Base-by-base conservation (phyloP, 2,329 filamentous ascomycete species). In the Cladophialophora bantiana region DNA sequence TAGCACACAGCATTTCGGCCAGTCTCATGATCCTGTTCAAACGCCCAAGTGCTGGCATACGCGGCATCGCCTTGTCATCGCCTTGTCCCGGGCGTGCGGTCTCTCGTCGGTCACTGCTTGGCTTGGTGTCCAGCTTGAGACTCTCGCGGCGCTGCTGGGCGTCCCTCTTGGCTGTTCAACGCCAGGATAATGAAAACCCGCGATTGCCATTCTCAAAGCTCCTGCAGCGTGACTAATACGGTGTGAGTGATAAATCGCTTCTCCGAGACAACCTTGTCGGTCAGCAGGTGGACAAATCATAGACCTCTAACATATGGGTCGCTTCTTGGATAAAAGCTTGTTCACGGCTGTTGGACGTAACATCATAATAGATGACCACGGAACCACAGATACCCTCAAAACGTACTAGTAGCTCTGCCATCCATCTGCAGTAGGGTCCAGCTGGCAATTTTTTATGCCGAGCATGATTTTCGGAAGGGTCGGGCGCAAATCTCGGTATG, bases 291-390 rank as follows among this genome's bases (percentile, higher is more conserved):
- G 45, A 40, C 59, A 48, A 61, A 61, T 61, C 34, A n/a, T 52
- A 4, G 34, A 38, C 34, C n/a, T 34, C 53, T 42, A 32, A 35
- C 38, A 7, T 54, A 10, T 10, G 18, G 36, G 10, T 61, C 45
- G 13, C 45, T 18, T 54, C 59, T 53, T 61, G 59, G 59, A 40
- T 13, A 50, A 61, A 61, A 61, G 59, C 59, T 61, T 61, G 59
- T 61, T 13, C 42, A 10, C 34, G 26, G n/a, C 34, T 53, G 59
- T 15, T 61, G 59, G 32, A 61, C 34, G 7, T 50, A 61, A 1
- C 59, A 48, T 53, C 7, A 36, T 32, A 18, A 10, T 61, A 38
- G 32, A 50, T 48, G 13, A 35, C 59, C 10, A 38, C 18, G 31
- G n/a, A 32, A 40, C 13, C 36, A 38, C 36, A 9, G 7, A 38